Evolutionary conservation across 257 asterid species (phyloP), one percentile per base, ranked within the genome.

Genomic region (Lycium ferocissimum): DNA sequence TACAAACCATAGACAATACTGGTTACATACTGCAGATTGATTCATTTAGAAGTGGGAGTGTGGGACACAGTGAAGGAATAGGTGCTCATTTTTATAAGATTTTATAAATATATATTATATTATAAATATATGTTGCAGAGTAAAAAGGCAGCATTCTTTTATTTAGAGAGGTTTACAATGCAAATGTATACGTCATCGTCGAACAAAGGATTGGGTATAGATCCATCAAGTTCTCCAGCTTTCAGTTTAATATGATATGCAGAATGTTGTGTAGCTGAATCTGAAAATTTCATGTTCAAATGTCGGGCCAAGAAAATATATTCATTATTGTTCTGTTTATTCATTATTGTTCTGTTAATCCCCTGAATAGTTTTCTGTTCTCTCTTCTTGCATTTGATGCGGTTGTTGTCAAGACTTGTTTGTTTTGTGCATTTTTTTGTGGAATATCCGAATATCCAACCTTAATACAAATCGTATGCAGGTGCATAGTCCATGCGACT

Each of bases 11-110:
- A 53, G 49, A 53, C 65, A 26, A 53, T 15, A 33, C 14, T 78
- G 65, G 63, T 78, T 78, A 78, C 59, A 33, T 78, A 14, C 33
- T 2, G 33, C 82, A 78, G 15, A 78, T 78, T 78, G 17, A 53
- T 78, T 51, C 82, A 26, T 53, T 78, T 53, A 78, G 15, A 53
- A 78, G 49, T 71, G 82, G 49, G 66, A 35, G 33, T 53, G 49
- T 71, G 82, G 49, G 66, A 35, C 33, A 9, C 82, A 33, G 66
- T 51, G 65, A 78, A 78, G 26, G 9, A 53, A 33, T 78, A 78
- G 3, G 49, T 33, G 49, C 49, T 75, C 80, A 51, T 3, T 73
- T 43, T 72, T 6, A 6, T 20, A 47, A 75, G 13, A 75, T 11
- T 33, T 75, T 76, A 3, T 51, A 51, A 13, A 49, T 75, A 75